These are phyloP conservation scores for Pyrus betulifolia DNA, from an alignment of 306 rosid species.

Conservation along the genomic window DNA sequence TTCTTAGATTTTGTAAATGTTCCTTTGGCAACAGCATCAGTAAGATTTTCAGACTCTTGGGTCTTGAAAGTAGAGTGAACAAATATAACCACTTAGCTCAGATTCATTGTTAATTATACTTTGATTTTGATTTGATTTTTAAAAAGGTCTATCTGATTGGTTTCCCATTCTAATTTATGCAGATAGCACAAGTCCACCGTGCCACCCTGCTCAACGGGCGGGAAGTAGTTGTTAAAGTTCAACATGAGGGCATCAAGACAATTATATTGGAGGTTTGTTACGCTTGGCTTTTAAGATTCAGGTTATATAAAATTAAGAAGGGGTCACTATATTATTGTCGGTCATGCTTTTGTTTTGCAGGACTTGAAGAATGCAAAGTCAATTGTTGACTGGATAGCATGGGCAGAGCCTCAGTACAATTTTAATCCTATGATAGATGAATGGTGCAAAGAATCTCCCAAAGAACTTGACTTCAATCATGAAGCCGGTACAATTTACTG, in stretches of 20 bases:
- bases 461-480: conserved; percentile 84
- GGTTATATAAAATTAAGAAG: conserved; percentile 14
- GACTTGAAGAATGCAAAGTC: conserved; percentile 93
- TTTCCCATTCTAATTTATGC: conserved; percentile 24
- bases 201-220: conserved; percentile 81
- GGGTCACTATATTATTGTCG: conserved; percentile 15
- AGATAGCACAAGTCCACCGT: conserved; percentile 99
- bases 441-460: conserved; percentile 99
- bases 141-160: neutral
- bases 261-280: conserved; percentile 76
- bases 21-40: conserved; percentile 97
- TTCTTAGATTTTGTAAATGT: conserved; percentile 57
- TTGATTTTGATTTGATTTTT: neutral
- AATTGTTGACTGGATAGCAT: conserved; percentile 93
- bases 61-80: conserved; percentile 13
- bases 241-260: conserved; percentile 77
- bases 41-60: conserved; percentile 39
- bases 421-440: conserved; percentile 96
- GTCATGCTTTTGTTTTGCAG: conserved; percentile 37
- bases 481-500: conserved; percentile 69
- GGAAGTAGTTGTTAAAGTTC: conserved; percentile 96
- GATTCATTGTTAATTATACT: neutral
- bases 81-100: conserved; percentile 11
- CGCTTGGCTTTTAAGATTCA: conserved; percentile 21
- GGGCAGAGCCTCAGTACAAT: conserved; percentile 95